Evolutionary conservation across 2,329 filamentous ascomycete species (phyloP), one percentile per base, ranked within the genome.

Genomic region (Beauveria scarabaeidicola): DNA sequence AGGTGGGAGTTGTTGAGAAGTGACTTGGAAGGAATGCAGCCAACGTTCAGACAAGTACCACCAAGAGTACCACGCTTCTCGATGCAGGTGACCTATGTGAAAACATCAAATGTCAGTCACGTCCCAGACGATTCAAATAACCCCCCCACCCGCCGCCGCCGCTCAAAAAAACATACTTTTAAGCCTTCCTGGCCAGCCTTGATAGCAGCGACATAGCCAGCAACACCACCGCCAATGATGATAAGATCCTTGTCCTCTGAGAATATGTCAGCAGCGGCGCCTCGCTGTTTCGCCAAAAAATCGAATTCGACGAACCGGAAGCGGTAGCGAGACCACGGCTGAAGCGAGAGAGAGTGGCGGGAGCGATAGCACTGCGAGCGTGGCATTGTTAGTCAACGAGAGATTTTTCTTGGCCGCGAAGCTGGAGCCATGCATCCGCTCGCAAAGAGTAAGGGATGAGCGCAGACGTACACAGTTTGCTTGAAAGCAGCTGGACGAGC

Each of bases 1-100:
- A 97, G 84, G 76, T 97, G 91, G 69, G 94, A 97, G 83, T 97
- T 97, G 87, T 97, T 99, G 75, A 99, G 90, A 68, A 99, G 90
- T 64, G 94, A 97, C 80, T 99, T 99, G 66, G 94, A 99, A 66
- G 94, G 94, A 73, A 99, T 99, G 80, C 94, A 99, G 78, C 94
- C 94, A 72, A 99, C 94, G 75, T 99, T 99, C 71, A 99, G 81
- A 81, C 94, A 99, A 70, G 94, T 99, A 74, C 94, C 94, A 70
- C 94, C 94, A 69, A 99, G 87, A 62, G 85, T 82, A 67, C 94
- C 94, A 73, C 94, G 91, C 84, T 99, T 99, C 80, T 99, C 94
- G 79, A 99, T 95, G 78, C 94, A 99, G 63, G 91, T 84, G 65
- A 96, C 93, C 91, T 96, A 61, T 38, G 66, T 48, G 50, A 60